Conservation (phyloP, 2,329 filamentous ascomycete genomes). For the Sporothrix brasiliensis region DNA sequence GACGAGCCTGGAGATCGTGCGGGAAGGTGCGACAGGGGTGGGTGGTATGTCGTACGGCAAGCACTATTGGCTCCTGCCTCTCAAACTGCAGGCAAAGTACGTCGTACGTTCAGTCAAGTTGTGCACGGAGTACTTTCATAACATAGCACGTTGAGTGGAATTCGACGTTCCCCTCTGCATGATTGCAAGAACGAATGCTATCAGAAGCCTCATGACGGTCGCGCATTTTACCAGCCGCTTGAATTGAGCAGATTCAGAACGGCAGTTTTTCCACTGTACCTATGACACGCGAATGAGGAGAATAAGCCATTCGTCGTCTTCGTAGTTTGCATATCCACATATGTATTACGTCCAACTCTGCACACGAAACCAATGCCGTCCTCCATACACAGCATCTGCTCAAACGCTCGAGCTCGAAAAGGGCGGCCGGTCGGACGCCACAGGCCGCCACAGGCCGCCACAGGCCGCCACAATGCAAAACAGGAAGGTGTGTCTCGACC, state of each 20-base stretch:
- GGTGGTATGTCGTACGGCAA: background rate
- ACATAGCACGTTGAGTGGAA: background rate
- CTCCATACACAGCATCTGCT: constrained; percentile 5
- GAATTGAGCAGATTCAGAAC: background rate
- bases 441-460: constrained; percentile 18
- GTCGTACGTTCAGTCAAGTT: too few species aligned
- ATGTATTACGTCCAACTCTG: too few species aligned
- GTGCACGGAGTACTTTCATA: too few species aligned
- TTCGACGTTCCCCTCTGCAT: background rate
- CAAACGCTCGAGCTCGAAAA: background rate
- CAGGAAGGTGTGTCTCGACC: constrained; percentile 4
- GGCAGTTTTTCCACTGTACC: background rate
- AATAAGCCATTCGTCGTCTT: too few species aligned
- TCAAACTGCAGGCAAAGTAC: too few species aligned
- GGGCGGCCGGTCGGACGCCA: constrained; percentile 1
- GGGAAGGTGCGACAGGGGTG: constrained; percentile 18
- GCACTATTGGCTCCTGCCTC: constrained; percentile 15
- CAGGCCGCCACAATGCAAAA: constrained; percentile 4
- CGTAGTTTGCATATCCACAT: too few species aligned
- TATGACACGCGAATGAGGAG: too few species aligned
- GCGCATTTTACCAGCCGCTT: background rate
- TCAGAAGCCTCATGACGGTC: background rate
- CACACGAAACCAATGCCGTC: background rate
- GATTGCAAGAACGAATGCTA: background rate
- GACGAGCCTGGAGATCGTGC: constrained; percentile 33